Percentiles rank a stretch among this genome's conserved stretches.
Conservation (phyloP, 2,329 filamentous ascomycete species). For the Aspergillus sp. region DNA sequence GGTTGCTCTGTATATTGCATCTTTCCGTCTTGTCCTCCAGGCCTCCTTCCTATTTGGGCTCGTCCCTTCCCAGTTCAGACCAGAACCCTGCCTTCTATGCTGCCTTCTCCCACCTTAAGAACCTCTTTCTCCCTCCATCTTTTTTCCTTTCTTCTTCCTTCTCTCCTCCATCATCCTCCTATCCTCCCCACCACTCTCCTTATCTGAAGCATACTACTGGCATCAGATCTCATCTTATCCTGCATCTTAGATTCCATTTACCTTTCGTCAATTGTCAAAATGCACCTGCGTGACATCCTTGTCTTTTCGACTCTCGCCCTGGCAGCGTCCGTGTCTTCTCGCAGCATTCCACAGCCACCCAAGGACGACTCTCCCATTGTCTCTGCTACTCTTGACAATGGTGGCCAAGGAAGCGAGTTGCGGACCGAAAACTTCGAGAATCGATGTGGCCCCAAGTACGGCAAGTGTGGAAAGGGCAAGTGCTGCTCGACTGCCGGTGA, state of each 20-base stretch:
- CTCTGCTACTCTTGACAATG: neutral
- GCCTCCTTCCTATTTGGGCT: neutral
- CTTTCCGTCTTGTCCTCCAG: neutral
- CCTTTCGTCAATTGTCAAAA: conserved; percentile 9
- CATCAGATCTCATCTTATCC: conserved; percentile 13
- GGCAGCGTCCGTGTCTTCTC: conserved; percentile 8
- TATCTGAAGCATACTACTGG: conserved; percentile 2
- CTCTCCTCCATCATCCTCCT: conserved; percentile 1
- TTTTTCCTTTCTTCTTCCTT: neutral
- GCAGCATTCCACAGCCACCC: conserved; percentile 1
- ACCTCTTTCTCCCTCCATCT: neutral
- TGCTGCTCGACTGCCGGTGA: conserved; percentile 36
- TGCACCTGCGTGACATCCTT: conserved; percentile 16
- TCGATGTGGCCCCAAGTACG: conserved; percentile 29
- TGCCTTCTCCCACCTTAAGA: neutral
- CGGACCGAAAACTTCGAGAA: conserved; percentile 13
- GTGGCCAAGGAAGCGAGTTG: conserved; percentile 2
- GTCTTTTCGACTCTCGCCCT: conserved; percentile 7
- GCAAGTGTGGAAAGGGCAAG: conserved; percentile 26
- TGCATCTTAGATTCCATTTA: conserved; percentile 15
- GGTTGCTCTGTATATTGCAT: neutral
- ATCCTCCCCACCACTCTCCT: conserved; percentile 5
- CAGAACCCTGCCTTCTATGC: neutral
- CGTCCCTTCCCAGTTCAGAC: neutral
- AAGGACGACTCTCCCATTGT: neutral